Evolutionary conservation across 768 basidiomycete genomes (phyloP), one percentile per base, ranked within the genome.

Genomic region (Tephrocybe rancida): DNA sequence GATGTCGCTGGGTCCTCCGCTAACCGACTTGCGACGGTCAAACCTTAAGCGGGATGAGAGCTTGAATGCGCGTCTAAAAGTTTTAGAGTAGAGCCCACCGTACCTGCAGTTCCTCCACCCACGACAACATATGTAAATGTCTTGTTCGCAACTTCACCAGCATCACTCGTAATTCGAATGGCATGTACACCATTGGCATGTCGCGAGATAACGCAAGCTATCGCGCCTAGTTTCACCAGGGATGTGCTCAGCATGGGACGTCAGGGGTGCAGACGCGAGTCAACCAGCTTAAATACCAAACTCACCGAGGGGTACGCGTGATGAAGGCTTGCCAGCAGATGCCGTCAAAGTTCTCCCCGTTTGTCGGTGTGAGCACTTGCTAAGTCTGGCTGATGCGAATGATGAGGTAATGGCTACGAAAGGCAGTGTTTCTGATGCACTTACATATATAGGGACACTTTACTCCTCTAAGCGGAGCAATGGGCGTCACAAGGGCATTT

Each of bases 21-120:
- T 22, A 59, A 54, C 14, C 58, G 58, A 19, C 58, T 59, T 1
- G 58, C 58, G 34, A 56, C 54, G 8, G 58, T 30, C 22, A 59
- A 30, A 5, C 58, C 58, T 59, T 2, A 42, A 41, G 32, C 38
- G 11, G 25, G 30, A 8, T 16, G 16, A 34, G 9, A 11, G 11
- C 29, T 5, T 5, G 6, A 21, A 32, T 10, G 10, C 18, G 5
- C 4, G 16, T 38, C 7, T 29, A n/a, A n/a, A n/a, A n/a, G n/a
- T n/a, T n/a, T n/a, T 25, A 10, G 30, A n/a, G 43, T 8, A 9
- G 38, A 14, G 22, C 16, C n/a, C n/a, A 14, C 21, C 13, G 14
- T 50, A 59, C 54, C 54, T 52, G 58, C 58, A 13, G 58, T 59
- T 4, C 58, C 58, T 19, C 54, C 58, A 6, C 58, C 58, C 1